phyloP scores from a whole-genome alignment of 805 yeast genomes.

The Lachancea cidri region DNA sequence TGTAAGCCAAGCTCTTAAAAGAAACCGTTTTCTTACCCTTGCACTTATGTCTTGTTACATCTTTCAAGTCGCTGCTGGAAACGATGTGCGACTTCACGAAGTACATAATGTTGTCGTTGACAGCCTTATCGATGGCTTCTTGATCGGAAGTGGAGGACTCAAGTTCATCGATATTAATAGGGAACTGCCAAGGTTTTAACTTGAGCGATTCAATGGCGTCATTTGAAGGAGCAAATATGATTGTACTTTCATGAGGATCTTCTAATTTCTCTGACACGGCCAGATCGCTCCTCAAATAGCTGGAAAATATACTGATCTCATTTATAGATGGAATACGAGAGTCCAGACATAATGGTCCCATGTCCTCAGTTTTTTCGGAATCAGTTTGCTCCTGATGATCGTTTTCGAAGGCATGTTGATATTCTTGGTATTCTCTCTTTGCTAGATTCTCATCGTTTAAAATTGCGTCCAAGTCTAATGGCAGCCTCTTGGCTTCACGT shows the following conservation, averaged over 20 bases:
- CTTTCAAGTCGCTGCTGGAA: slow-evolving; percentile 14
- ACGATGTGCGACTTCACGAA: slow-evolving; percentile 65
- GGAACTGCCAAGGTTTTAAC: slow-evolving; percentile 81
- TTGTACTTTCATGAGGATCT: slow-evolving; percentile 35
- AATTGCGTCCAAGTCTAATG: slow-evolving; percentile 11
- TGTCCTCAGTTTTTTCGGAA: background rate
- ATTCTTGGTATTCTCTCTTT: slow-evolving; percentile 1
- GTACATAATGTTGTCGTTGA: slow-evolving; percentile 46
- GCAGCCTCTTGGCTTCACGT: slow-evolving; percentile 12
- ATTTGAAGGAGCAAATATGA: slow-evolving; percentile 71
- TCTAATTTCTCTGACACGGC: slow-evolving; percentile 46
- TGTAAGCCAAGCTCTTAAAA: slow-evolving; percentile 15
- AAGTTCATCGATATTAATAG: slow-evolving; percentile 38
- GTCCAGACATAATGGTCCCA: slow-evolving; percentile 15
- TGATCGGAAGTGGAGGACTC: slow-evolving; percentile 29
- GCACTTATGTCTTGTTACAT: background rate
- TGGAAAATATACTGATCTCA: slow-evolving; percentile 57
- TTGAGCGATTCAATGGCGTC: slow-evolving; percentile 47
- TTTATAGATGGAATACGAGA: slow-evolving; percentile 30
- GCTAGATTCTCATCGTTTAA: slow-evolving; percentile 4
- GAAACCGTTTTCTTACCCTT: slow-evolving; percentile 19
- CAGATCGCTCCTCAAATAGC: slow-evolving; percentile 62
- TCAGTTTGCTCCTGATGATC: background rate
- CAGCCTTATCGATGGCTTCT: slow-evolving; percentile 43
- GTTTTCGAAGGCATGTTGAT: background rate